Conservation (phyloP, 148 eudicot species). For the Selenicereus undatus region DNA sequence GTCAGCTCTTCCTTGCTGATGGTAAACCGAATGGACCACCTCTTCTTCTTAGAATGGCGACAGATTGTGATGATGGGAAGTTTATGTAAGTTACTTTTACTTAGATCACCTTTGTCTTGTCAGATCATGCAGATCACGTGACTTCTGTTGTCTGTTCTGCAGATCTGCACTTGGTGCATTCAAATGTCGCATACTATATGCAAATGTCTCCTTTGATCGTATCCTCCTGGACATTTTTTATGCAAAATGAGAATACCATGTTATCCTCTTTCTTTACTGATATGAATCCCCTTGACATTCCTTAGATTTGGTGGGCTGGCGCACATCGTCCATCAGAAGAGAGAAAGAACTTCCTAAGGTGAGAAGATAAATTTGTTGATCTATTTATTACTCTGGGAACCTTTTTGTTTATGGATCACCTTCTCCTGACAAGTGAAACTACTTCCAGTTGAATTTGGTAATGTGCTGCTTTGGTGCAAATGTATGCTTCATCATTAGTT, state of each 20-base stretch:
- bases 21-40: constrained; percentile 81
- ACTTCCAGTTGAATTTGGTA: background rate
- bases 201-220: constrained; percentile 94
- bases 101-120: background rate
- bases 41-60: constrained; percentile 84
- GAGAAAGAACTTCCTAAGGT: constrained; percentile 90
- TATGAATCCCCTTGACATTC: constrained; percentile 38
- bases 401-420: background rate
- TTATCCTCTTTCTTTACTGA: constrained; percentile 9
- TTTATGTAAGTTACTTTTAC: constrained; percentile 60
- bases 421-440: background rate
- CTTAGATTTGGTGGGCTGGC: constrained; percentile 98
- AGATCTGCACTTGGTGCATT: constrained; percentile 94
- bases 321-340: constrained; percentile 92
- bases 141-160: constrained; percentile 30
- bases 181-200: constrained; percentile 78
- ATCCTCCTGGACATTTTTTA: constrained; percentile 44
- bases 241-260: background rate
- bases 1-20: constrained; percentile 92
- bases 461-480: background rate
- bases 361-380: constrained; percentile 10
- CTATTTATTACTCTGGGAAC: background rate
- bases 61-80: constrained; percentile 71
- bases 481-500: background rate
- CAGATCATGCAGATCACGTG: constrained; percentile 18